Percentiles rank a stretch among this genome's conserved stretches.
phyloP scores from a whole-genome alignment of 2,329 filamentous ascomycete species.

The Dendrostoma leiphaemia region DNA sequence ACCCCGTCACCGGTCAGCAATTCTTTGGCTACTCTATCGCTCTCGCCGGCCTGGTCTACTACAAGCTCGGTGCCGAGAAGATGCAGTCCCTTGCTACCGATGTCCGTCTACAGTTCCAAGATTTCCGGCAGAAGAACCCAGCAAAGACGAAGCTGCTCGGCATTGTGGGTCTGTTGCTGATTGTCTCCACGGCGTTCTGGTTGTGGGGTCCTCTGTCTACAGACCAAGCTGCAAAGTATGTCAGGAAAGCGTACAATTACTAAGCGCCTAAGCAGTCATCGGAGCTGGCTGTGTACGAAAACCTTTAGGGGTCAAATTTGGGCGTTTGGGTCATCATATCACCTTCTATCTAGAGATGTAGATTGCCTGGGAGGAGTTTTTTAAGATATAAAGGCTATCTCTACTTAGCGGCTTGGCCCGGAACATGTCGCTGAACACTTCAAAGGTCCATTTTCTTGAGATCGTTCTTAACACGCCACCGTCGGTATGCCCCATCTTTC shows the following conservation, averaged over 20 bases:
- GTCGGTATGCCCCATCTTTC: no score
- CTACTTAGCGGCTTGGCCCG: no score
- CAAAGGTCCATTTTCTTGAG: no score
- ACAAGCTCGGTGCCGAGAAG: conserved; percentile 22
- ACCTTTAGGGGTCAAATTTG: no score
- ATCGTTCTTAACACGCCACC: no score
- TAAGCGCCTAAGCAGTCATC: background rate
- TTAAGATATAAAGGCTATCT: no score
- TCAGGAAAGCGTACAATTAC: conserved; percentile 4
- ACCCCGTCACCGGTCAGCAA: conserved; percentile 62
- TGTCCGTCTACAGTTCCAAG: conserved; percentile 15
- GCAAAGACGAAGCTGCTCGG: conserved; percentile 11
- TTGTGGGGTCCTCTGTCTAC: conserved; percentile 8
- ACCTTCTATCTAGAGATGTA: no score
- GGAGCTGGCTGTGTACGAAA: no score
- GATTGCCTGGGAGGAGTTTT: no score
- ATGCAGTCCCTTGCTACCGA: conserved; percentile 15
- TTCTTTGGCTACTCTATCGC: conserved; percentile 70
- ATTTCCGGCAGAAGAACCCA: conserved; percentile 18
- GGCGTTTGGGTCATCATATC: no score
- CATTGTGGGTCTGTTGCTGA: conserved; percentile 2
- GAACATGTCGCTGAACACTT: no score
- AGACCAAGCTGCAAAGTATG: conserved; percentile 10
- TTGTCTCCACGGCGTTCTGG: conserved; percentile 10
- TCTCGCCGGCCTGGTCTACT: conserved; percentile 29